These are phyloP conservation scores for Suhomyces anneliseae DNA, from an alignment of 1,139 yeast species.

Conservation along the genomic window DNA sequence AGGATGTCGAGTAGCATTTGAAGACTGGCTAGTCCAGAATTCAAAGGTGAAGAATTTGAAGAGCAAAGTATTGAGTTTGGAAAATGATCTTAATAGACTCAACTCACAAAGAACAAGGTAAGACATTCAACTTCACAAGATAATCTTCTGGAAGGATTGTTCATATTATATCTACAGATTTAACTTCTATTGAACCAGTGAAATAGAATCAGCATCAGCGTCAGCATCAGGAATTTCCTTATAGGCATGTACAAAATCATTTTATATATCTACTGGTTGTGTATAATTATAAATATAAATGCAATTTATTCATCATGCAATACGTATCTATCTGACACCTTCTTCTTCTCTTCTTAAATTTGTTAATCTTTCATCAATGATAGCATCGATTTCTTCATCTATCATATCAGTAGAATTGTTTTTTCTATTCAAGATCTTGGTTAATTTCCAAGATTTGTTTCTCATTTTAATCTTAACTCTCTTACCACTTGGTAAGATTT, in stretches of 20 bases:
- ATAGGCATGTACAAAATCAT: too few species aligned
- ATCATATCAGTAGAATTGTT: constrained; percentile 19
- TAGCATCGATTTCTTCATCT: constrained; percentile 59
- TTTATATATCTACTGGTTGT: too few species aligned
- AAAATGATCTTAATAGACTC: constrained; percentile 21
- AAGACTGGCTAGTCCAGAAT: constrained; percentile 40
- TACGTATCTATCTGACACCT: constrained; percentile 1
- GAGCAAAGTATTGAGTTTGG: constrained; percentile 20
- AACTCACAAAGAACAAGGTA: constrained; percentile 13
- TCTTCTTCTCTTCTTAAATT: constrained; percentile 18
- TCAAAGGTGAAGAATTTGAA: constrained; percentile 20
- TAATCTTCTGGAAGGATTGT: too few species aligned
- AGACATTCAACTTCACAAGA: too few species aligned
- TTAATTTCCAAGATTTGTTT: constrained; percentile 22
- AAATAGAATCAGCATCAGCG: too few species aligned
- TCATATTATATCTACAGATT: too few species aligned
- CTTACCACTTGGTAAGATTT: constrained; percentile 71
- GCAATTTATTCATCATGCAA: neutral
- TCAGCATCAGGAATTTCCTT: too few species aligned
- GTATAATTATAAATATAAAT: neutral
- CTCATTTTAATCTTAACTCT: constrained; percentile 43
- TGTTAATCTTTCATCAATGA: constrained; percentile 54
- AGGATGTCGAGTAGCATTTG: constrained; percentile 42
- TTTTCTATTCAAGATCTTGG: constrained; percentile 14
- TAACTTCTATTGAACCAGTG: too few species aligned